Evolutionary conservation across 768 basidiomycete genomes (phyloP).

Genomic region (Fomitopsis serialis): DNA sequence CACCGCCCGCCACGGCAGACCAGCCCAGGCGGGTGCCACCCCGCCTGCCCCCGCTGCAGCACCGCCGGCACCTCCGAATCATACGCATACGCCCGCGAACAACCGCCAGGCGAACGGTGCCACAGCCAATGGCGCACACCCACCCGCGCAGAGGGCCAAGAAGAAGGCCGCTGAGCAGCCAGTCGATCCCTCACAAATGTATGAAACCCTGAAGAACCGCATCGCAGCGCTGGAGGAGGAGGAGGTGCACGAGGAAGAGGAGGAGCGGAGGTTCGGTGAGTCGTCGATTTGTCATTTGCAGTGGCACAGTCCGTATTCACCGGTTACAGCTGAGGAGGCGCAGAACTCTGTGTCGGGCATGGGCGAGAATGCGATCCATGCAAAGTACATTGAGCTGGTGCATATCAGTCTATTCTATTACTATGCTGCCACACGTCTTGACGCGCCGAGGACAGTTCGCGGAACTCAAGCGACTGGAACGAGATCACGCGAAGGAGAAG

Average conservation of each 20-base stretch:
- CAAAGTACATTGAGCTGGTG: constrained; percentile 87
- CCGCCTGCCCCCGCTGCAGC: constrained; percentile 52
- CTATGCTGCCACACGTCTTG: constrained; percentile 1
- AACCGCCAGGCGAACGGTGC: constrained; percentile 21
- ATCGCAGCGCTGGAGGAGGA: constrained; percentile 90
- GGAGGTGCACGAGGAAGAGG: constrained; percentile 82
- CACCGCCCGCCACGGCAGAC: constrained; percentile 19
- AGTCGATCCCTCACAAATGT: constrained; percentile 81
- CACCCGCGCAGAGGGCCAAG: constrained; percentile 30
- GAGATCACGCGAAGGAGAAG: constrained; percentile 88
- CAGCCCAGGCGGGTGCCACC: constrained; percentile 26
- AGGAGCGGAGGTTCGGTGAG: constrained; percentile 74
- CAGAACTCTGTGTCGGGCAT: constrained; percentile 80
- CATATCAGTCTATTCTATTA: constrained; percentile 18
- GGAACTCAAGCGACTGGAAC: constrained; percentile 80
- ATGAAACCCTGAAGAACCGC: constrained; percentile 81
- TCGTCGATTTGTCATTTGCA: constrained; percentile 10
- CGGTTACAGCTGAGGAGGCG: constrained; percentile 71
- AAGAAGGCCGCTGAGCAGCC: constrained; percentile 74
- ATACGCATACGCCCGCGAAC: constrained; percentile 30
- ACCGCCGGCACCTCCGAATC: constrained; percentile 50
- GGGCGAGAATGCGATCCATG: constrained; percentile 77
- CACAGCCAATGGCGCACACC: constrained; percentile 17
- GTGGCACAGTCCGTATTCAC: not conserved
- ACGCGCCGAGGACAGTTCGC: constrained; percentile 56